Base-by-base conservation (phyloP, 495 filamentous ascomycete genomes). In the Penicillium pancosmium region DNA sequence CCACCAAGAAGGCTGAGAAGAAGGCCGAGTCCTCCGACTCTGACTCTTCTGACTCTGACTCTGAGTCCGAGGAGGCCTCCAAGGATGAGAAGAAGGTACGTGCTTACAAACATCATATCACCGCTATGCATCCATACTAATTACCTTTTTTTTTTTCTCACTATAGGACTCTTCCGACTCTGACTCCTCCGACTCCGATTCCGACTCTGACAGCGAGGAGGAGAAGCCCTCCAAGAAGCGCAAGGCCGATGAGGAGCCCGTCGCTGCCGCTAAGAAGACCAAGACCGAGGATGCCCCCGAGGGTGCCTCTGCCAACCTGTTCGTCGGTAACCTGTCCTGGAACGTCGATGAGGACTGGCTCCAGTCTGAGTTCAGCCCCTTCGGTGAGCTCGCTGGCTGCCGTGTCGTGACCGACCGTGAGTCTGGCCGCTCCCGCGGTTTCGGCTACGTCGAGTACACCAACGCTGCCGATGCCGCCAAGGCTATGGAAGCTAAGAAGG, bases 271-370 rank as follows among this genome's bases (percentile, higher is more conserved):
- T 54, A 98, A 98, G 87, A 97, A 96, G 85, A 75, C 78, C 71
- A 97, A 97, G 88, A 84, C 84, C 18, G 86, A 86, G 35, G 80
- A 76, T 13, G 60, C 90, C 81, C 82, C 83, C 34, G 82, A 83
- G 40, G 83, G 86, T 70, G 81, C 80, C 60, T 81, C 83, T 19
- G 83, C 81, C 70, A 92, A 89, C 71, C 86, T 98, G 49, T 97
- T 96, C 77, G 85, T 95, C 63, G 95, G 94, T 62, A 93, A 92
- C 79, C 83, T 98, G 55, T 93, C 91, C 67, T 98, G 92, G 92
- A 93, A 88, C 67, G 80, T 98, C 51, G 92, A 96, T 67, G 94
- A 98, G 73, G 90, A 94, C 59, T 91, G 88, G 85, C 86, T 98
- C 54, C 82, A 83, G 60, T 83, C 88, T 62, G 90, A 96, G 75